Conservation (phyloP, 495 filamentous ascomycete genomes). For the Penicillium parvum region DNA sequence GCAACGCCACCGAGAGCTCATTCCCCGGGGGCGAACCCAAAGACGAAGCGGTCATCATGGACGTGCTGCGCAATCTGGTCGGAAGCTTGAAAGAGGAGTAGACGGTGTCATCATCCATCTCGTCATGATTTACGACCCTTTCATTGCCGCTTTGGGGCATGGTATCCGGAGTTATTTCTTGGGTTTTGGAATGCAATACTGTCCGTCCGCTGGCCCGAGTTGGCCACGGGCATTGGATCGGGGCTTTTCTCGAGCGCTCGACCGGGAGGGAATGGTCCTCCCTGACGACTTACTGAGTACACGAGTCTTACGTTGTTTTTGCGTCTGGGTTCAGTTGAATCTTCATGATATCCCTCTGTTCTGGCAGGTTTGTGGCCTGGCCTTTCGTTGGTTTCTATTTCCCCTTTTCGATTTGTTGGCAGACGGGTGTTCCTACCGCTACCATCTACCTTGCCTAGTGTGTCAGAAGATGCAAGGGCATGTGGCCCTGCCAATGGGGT, state of each 20-base stretch:
- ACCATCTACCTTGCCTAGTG: too few species aligned
- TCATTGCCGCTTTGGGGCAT: conserved; percentile 2
- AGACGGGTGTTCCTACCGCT: too few species aligned
- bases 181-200: neutral
- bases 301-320: conserved; percentile 30
- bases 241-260: conserved; percentile 9
- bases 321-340: conserved; percentile 24
- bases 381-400: conserved; percentile 9
- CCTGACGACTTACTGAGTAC: conserved; percentile 30
- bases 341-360: conserved; percentile 35
- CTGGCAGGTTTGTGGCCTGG: conserved; percentile 15
- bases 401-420: neutral
- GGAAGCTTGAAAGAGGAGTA: conserved; percentile 39
- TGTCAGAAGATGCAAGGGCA: too few species aligned
- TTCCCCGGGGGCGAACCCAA: conserved; percentile 46
- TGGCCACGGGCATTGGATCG: neutral
- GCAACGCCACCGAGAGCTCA: conserved; percentile 41
- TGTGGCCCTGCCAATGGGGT: too few species aligned
- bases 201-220: conserved; percentile 2
- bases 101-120: conserved; percentile 3
- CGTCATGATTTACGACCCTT: conserved; percentile 8
- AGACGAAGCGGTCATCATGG: conserved; percentile 44
- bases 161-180: neutral
- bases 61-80: conserved; percentile 40
- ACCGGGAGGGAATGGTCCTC: conserved; percentile 8